Evolutionary conservation across 768 basidiomycete genomes (phyloP), one percentile per base, ranked within the genome.

Genomic region (Flagelloscypha sp.): DNA sequence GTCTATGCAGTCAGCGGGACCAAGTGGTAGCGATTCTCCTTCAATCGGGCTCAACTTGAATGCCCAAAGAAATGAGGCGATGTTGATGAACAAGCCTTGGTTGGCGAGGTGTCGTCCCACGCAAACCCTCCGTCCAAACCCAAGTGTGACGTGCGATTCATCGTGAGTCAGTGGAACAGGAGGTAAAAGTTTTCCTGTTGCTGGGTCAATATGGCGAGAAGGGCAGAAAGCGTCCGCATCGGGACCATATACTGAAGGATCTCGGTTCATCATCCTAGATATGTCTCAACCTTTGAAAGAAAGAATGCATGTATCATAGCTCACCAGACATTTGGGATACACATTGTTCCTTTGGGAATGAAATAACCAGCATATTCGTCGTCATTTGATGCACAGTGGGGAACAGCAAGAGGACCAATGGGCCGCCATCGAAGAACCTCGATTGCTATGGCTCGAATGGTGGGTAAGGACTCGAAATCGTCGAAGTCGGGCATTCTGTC

Each of bases 91-190:
- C 22, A 44, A 19, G 27, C 30, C 28, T 19, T 24, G 20, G 24
- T 40, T 24, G n/a, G 42, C 40, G 9, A 38, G 38, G n/a, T 31
- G 25, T 18, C 42, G 33, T 5, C 42, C 42, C 6, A 44, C 34
- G 18, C 42, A 44, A 13, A 44, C 27, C 5, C 42, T 44, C 22
- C 55, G 40, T 32, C 60, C 56, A 31, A 57, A 60, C 11, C 58
- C 58, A 30, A 47, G 58, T 2, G 47, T 48, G 20, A 48, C 31
- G 40, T 61, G 59, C 16, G 56, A 49, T 46, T 55, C 56, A 22
- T 53, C 55, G 33, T 55, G 50, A 2, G 55, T 58, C 19, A 53
- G 49, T 3, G 43, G 42, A n/a, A 40, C 40, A 16, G 40, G 25
- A 12, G 44, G 27, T n/a, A 33, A 42, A 5, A 54, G 37, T 6